Evolutionary conservation across 139 green algal species (phyloP), one percentile per base, ranked within the genome.

Genomic region (Chlamydomonas eustigma): DNA sequence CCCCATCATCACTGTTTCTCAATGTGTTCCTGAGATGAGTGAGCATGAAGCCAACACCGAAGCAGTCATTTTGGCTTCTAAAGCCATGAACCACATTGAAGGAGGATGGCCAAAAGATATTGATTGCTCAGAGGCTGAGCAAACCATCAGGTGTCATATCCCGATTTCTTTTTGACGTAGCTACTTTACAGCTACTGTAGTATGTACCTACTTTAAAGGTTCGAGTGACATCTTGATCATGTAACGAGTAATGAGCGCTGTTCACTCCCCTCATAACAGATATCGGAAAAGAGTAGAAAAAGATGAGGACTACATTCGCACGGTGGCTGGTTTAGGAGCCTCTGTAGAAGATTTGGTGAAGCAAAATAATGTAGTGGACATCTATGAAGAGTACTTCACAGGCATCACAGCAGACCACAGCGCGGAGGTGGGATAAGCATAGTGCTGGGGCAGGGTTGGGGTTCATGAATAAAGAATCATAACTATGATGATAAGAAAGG

Each of bases 281-380:
- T 91, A 91, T 74, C 78, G 83, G 33, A 92, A 92, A 51, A 92
- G 94, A 80, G 85, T 96, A n/a, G 94, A 98, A 83, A 96, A 96
- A 80, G 94, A 98, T 71, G 94, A 98, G 83, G 92, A 97, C 39
- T 98, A 97, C 87, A 93, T 98, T 58, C 81, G 81, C 44, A 91
- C 89, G 0, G 88, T 97, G 2, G 79, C 83, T n/a, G 64, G 73
- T 28, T 86, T 97, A 38, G 91, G 89, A 0, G 50, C 37, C 0
- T 28, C 82, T 1, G 83, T 94, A 37, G 93, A 98, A 81, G 88
- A 90, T 25, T 74, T 97, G 1, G 80, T 97, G 4, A 95, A 94
- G 77, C 86, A 96, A 79, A 98, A 98, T 85, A 97, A 97, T 70
- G 90, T 92, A 0, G 88, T 98, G 8, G 94, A 98, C 81, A 97